Evolutionary conservation across 257 asterid species (phyloP).

Genomic region (Vinca minor): DNA sequence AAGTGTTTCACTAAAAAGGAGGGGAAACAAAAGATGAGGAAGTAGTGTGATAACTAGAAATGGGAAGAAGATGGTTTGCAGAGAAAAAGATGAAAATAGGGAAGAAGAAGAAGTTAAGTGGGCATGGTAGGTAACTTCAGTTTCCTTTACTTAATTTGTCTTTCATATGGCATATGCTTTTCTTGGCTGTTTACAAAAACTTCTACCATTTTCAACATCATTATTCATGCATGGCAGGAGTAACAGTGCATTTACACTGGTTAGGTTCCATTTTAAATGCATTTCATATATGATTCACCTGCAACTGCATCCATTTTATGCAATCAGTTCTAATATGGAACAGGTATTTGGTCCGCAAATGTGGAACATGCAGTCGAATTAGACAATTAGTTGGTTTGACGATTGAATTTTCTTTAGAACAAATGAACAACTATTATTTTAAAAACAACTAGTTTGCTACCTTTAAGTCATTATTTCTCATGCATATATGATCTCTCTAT

Average conservation of each 20-base stretch:
- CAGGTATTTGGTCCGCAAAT: too few relatives aligned
- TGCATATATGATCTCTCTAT: too few relatives aligned
- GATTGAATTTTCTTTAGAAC: too few relatives aligned
- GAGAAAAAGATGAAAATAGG: slow-evolving; percentile 14
- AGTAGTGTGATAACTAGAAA: slow-evolving; percentile 20
- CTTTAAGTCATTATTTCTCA: too few relatives aligned
- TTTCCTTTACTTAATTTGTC: slow-evolving; percentile 11
- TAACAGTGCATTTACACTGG: not conserved
- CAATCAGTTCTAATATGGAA: too few relatives aligned
- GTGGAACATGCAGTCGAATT: too few relatives aligned
- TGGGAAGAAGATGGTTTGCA: slow-evolving; percentile 13
- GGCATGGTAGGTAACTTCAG: slow-evolving; percentile 13
- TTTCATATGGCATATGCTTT: slow-evolving; percentile 5
- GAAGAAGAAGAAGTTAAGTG: slow-evolving; percentile 8
- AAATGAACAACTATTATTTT: too few relatives aligned
- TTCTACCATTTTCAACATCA: not conserved
- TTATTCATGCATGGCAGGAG: too few relatives aligned
- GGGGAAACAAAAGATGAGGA: slow-evolving; percentile 12
- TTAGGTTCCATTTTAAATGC: not conserved
- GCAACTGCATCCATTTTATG: too few relatives aligned
- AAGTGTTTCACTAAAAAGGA: slow-evolving; percentile 1
- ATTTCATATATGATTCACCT: too few relatives aligned
- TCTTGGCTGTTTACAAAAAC: not conserved
- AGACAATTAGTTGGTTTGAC: too few relatives aligned
- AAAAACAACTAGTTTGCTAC: too few relatives aligned